Evolutionary conservation across 1,284 basidiomycete genomes (phyloP), one percentile per base, ranked within the genome.

Genomic region (Ceraceosorus bombacis): DNA sequence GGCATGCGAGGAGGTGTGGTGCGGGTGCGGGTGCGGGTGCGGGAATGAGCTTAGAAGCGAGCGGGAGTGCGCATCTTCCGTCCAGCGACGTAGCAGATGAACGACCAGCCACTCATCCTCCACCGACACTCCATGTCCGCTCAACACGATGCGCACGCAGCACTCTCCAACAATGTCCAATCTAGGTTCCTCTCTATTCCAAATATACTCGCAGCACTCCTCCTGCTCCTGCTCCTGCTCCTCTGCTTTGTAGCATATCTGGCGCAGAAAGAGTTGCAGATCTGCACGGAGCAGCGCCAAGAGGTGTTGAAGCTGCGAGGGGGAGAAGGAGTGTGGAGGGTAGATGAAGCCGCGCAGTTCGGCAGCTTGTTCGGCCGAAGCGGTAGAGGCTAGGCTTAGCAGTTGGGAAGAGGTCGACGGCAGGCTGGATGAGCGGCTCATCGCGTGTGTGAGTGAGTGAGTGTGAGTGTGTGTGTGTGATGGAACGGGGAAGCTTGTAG

Each of bases 41-140:
- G 64, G 59, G 58, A 49, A 36, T 66, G 53, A 27, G 74, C 73
- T 65, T 49, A 78, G 73, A 71, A 73, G 15, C 36, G 39, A 51
- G 81, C 55, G 68, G 88, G 88, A 86, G 86, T 88, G 91, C 63
- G 83, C 84, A 53, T 80, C 79, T 63, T 85, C 88, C 27, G 27
- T 27, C 27, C 27, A 27, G 58, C 93, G 63, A 95, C 79, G 43
- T 96, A 80, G 88, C 90, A 97, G 12, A 94, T 89, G 13, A 85
- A 82, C 54, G 39, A 37, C 52, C 72, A 87, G 87, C 93, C 93
- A 97, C 79, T 97, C 94, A 73, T 97, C 93, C 74, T 97, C 92
- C 15, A 97, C 83, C 56, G 87, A 89, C 78, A 95, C 94, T 4
- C 91, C 91, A 17, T 94, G 87, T 52, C 91, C 82, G 85, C 91